Evolutionary conservation across 805 yeast genomes (phyloP), one percentile per base, ranked within the genome.

Genomic region (Hanseniaspora singularis): DNA sequence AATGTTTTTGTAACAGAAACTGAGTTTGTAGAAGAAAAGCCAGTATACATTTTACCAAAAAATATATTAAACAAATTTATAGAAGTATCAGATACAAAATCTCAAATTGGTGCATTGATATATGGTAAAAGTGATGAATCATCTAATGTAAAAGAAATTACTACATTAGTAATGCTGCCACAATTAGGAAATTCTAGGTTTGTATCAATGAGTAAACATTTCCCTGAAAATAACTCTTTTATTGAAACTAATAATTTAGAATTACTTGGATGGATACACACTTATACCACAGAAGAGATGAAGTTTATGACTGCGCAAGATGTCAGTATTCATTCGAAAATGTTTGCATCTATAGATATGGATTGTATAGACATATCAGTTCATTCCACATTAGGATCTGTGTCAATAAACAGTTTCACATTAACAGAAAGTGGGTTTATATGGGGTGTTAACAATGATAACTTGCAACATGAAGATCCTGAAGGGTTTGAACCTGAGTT

Each of bases 251-350:
- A 64, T 8, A 81, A 74, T 1, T 60, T 85, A 30, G 88, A 86
- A 56, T 73, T 92, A 4, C 62, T 92, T 15, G 98, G 98, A 1
- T 84, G 96, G 95, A 73, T 92, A n/a, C 96, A 89, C 59, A 84
- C 96, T 0, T 86, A 81, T 59, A 70, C 81, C 1, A 40, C 32
- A 14, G 74, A 73, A 16, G 95, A 83, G 32, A 53, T 71, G 5
- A 72, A 73, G 40, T 67, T 70, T 43, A 71, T 88, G 66, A 67
- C 81, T 5, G 77, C 95, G 0, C 64, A 71, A 30, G 96, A 89
- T 53, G 74, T 85, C 14, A 70, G 81, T 2, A 72, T 76, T 0
- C 81, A 78, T 47, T 52, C 69, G 5, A 57, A 67, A 22, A 50
- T 67, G 27, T 65, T 71, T 16, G 55, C 60, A 2, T 60, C 63